These are phyloP conservation scores for Cucurbitaria berberidis DNA, from an alignment of 2,329 filamentous ascomycete species.

Conservation along the genomic window DNA sequence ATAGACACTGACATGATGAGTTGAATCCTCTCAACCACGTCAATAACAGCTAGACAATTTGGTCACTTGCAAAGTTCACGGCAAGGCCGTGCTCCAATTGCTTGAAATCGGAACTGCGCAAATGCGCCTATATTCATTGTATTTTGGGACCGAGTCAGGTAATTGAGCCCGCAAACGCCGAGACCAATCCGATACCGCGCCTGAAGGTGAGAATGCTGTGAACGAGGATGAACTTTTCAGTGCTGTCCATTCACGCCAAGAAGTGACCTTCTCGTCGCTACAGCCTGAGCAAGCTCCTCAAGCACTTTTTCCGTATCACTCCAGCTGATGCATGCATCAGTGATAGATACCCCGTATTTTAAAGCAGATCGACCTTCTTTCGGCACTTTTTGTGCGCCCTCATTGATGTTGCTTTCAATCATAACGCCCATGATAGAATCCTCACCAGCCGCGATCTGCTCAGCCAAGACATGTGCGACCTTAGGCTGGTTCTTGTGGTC, in stretches of 20 bases:
- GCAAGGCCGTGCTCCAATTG: not conserved
- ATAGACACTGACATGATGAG: not conserved
- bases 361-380: slow-evolving; percentile 82
- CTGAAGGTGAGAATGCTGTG: not conserved
- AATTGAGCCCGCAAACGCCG: not conserved
- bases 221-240: slow-evolving; percentile 20
- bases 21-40: not conserved
- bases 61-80: not conserved
- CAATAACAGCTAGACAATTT: not conserved
- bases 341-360: slow-evolving; percentile 95
- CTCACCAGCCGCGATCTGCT: slow-evolving; percentile 86
- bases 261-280: slow-evolving; percentile 72
- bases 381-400: slow-evolving; percentile 92
- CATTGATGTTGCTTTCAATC: slow-evolving; percentile 98
- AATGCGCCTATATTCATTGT: not conserved
- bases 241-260: slow-evolving; percentile 39
- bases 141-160: not conserved
- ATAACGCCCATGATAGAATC: slow-evolving; percentile 93
- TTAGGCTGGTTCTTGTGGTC: slow-evolving; percentile 97
- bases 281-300: slow-evolving; percentile 77
- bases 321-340: slow-evolving; percentile 96
- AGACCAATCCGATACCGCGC: not conserved
- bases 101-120: not conserved
- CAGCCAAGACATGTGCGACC: slow-evolving; percentile 80
- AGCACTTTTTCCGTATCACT: slow-evolving; percentile 84